Evolutionary conservation across 2,329 filamentous ascomycete genomes (phyloP).

Genomic region (Penicillium sp.): DNA sequence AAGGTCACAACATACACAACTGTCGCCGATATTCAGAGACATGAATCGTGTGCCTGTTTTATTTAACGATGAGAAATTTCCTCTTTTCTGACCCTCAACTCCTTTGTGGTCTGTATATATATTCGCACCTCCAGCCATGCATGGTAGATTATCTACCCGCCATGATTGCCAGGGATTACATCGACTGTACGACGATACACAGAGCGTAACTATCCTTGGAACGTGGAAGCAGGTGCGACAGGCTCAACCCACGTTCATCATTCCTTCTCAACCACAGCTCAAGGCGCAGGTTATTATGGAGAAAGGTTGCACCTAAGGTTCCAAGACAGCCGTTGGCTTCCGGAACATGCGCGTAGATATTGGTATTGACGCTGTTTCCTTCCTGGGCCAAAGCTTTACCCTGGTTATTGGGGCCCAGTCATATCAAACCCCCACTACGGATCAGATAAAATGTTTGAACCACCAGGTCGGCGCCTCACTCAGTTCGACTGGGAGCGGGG

Average conservation of each 20-base stretch:
- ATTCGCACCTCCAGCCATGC: background rate
- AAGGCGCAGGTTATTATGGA: background rate
- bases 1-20: background rate
- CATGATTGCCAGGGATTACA: background rate
- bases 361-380: background rate
- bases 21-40: background rate
- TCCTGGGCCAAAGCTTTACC: background rate
- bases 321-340: background rate
- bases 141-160: background rate
- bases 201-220: background rate
- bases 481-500: background rate
- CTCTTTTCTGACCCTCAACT: too few species aligned
- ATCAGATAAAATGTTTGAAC: conserved; percentile 8
- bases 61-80: too few species aligned
- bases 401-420: background rate
- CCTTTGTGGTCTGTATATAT: background rate
- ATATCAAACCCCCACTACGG: conserved; percentile 6
- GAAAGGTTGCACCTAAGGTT: background rate
- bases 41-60: background rate
- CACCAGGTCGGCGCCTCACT: background rate
- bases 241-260: background rate
- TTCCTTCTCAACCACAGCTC: background rate
- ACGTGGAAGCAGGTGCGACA: background rate
- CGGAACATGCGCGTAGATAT: background rate
- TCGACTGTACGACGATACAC: background rate